These are phyloP conservation scores for Piromyces sp. DNA, from an alignment of 192 early-diverging fungal genomes.

Conservation along the genomic window DNA sequence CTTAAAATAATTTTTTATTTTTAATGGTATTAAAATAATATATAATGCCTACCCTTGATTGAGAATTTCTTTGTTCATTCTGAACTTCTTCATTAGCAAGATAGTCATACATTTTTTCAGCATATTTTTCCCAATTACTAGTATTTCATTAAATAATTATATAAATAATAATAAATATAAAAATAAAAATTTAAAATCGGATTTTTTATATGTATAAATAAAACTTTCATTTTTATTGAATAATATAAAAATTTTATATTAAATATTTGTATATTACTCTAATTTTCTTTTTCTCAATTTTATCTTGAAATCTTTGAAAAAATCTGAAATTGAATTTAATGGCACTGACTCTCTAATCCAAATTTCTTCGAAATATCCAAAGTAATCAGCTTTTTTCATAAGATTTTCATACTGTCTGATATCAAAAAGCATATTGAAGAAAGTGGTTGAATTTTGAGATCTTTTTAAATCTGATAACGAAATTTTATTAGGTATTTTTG, in stretches of 20 bases:
- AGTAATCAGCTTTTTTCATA: conserved; percentile 23
- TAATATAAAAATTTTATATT: neutral
- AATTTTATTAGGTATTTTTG: conserved; percentile 9
- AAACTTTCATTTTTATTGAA: conserved; percentile 2
- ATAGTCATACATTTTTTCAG: conserved; percentile 28
- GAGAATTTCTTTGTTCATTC: neutral
- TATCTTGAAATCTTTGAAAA: neutral
- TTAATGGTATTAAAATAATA: too few species aligned
- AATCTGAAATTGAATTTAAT: neutral
- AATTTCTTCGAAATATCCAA: conserved; percentile 34
- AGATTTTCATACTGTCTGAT: conserved; percentile 24
- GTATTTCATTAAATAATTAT: neutral
- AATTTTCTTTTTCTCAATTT: neutral
- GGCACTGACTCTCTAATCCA: conserved; percentile 7
- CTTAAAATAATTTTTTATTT: too few species aligned
- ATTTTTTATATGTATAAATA: conserved; percentile 23
- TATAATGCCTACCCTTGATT: neutral
- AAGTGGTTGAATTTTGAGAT: conserved; percentile 13
- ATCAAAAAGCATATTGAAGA: conserved; percentile 46
- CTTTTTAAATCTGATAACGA: conserved; percentile 25
- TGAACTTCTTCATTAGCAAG: conserved; percentile 25
- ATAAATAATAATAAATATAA: neutral
- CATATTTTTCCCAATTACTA: conserved; percentile 48
- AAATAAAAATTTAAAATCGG: neutral
- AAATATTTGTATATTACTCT: neutral